A percentile compares a stretch with the other conserved stretches of the same genome.
These are phyloP conservation scores for Pinus tabuliformis DNA, from an alignment of 75 land plant species.

Conservation along the genomic window DNA sequence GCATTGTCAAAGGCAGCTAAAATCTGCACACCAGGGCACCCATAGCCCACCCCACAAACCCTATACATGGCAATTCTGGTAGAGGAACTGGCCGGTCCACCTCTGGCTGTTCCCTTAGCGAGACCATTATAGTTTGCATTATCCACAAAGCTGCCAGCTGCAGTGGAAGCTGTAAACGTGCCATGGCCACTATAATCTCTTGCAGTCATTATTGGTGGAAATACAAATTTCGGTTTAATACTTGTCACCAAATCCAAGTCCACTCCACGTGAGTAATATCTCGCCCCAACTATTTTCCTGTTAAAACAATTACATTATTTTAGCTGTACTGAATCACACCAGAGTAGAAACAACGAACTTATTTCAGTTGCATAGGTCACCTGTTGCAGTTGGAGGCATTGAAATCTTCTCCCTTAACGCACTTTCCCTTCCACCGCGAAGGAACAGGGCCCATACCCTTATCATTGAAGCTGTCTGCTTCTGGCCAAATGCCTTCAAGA, in stretches of 20 bases:
- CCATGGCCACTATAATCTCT: constrained; percentile 72
- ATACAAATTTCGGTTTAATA: background rate
- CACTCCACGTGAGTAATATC: constrained; percentile 22
- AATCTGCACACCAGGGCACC: no score
- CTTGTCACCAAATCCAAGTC: no score
- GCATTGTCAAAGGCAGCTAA: no score
- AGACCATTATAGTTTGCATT: no score
- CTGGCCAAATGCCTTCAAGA: constrained; percentile 37
- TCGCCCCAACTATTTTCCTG: constrained; percentile 80
- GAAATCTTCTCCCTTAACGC: constrained; percentile 62
- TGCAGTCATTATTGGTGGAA: constrained; percentile 27
- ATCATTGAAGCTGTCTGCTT: constrained; percentile 69
- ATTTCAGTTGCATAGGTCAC: no score
- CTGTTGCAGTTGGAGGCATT: constrained; percentile 23
- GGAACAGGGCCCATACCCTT: constrained; percentile 43
- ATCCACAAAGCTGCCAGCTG: no score
- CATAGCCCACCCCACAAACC: no score
- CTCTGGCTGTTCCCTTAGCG: no score
- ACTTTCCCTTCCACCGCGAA: constrained; percentile 63
- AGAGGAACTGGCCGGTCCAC: no score
- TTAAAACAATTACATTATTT: background rate
- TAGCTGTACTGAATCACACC: background rate
- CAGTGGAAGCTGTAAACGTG: constrained; percentile 73
- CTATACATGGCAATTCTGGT: no score
- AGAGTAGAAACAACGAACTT: no score